phyloP scores from a whole-genome alignment of 2,329 filamentous ascomycete genomes.

The Fusarium hostae region DNA sequence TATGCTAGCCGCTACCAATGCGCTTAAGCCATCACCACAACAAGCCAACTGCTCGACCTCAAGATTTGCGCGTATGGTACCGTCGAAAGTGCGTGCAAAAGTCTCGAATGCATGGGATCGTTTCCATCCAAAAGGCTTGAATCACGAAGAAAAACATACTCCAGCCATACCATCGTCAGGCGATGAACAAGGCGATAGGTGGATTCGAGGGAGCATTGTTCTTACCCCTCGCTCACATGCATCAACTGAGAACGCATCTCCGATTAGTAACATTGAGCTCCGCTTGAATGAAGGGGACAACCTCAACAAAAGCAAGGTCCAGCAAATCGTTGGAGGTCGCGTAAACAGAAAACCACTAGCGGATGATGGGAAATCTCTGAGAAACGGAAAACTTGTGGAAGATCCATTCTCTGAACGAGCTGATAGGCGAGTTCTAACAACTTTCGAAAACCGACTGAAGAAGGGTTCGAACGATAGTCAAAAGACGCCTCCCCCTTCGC shows the following conservation, averaged over 20 bases:
- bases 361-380: slow-evolving; percentile 45
- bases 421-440: slow-evolving; percentile 34
- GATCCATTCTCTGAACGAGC: slow-evolving; percentile 46
- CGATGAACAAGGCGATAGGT: neutral
- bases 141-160: slow-evolving; percentile 35
- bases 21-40: slow-evolving; percentile 47
- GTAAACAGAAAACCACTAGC: slow-evolving; percentile 46
- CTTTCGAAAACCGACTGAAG: slow-evolving; percentile 41
- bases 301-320: slow-evolving; percentile 50
- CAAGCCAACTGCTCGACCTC: slow-evolving; percentile 22
- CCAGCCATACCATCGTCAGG: neutral
- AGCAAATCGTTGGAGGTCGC: slow-evolving; percentile 47
- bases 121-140: slow-evolving; percentile 44
- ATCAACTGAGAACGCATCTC: slow-evolving; percentile 23
- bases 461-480: slow-evolving; percentile 3
- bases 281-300: slow-evolving; percentile 51
- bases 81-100: slow-evolving; percentile 49
- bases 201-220: slow-evolving; percentile 11
- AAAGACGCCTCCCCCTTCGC: neutral
- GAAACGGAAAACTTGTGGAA: slow-evolving; percentile 43
- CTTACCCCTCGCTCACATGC: neutral
- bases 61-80: slow-evolving; percentile 45
- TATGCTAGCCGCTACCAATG: slow-evolving; percentile 52
- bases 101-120: slow-evolving; percentile 50
- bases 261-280: slow-evolving; percentile 48